These are phyloP conservation scores for Ustilaginoidea virens DNA, from an alignment of 2,329 filamentous ascomycete genomes.

Conservation along the genomic window DNA sequence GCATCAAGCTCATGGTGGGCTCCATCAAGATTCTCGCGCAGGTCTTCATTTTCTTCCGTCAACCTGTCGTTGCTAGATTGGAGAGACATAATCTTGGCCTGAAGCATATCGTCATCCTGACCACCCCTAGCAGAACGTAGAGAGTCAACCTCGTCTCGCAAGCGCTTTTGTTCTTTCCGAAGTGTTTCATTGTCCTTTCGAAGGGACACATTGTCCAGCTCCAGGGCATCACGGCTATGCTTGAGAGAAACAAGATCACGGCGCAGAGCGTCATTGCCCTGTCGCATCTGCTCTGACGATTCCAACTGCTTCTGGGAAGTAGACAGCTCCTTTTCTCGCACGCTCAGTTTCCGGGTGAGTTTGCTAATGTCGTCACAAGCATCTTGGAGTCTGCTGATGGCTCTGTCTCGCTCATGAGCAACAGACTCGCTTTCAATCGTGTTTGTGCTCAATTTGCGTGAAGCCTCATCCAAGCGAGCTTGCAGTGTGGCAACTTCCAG, in stretches of 20 bases:
- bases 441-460: constrained; percentile 44
- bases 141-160: constrained; percentile 24
- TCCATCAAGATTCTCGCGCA: constrained; percentile 25
- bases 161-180: constrained; percentile 18
- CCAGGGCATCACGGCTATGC: constrained; percentile 19
- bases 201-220: constrained; percentile 26
- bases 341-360: constrained; percentile 25
- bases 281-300: constrained; percentile 22
- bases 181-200: constrained; percentile 23
- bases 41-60: constrained; percentile 26
- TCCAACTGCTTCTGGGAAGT: constrained; percentile 26
- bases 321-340: constrained; percentile 25
- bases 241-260: constrained; percentile 26
- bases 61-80: constrained; percentile 24
- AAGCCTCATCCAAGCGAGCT: constrained; percentile 44
- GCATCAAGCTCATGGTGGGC: constrained; percentile 26
- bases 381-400: constrained; percentile 44
- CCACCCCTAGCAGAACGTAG: constrained; percentile 24
- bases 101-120: constrained; percentile 25
- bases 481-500: constrained; percentile 44
- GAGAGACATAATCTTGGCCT: constrained; percentile 29
- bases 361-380: constrained; percentile 43
- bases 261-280: constrained; percentile 22
- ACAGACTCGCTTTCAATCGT: constrained; percentile 49
- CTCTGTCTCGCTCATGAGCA: constrained; percentile 47